These are phyloP conservation scores for Candida sithepensis DNA, from an alignment of 805 yeast genomes.

Conservation along the genomic window DNA sequence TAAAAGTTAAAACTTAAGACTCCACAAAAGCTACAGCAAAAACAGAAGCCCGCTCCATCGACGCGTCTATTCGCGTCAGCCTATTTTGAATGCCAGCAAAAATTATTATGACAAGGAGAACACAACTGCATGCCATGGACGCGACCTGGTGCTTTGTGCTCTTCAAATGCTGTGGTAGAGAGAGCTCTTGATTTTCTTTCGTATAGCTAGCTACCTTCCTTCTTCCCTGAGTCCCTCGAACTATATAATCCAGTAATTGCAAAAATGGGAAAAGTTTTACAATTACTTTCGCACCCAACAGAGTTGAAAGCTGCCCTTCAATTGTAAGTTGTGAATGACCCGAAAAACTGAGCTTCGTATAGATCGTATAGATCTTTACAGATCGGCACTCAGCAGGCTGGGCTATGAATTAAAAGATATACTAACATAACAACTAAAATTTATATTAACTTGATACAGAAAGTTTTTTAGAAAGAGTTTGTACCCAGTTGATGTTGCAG, in stretches of 20 bases:
- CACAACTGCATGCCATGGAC: no score
- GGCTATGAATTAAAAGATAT: no score
- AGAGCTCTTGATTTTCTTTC: no score
- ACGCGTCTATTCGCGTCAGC: conserved; percentile 6
- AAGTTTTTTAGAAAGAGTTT: conserved; percentile 49
- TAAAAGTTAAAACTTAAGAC: no score
- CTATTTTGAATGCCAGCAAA: no score
- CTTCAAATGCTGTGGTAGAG: no score
- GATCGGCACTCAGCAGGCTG: no score
- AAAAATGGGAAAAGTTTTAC: conserved; percentile 56
- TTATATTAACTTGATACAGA: conserved; percentile 16
- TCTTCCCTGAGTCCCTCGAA: no score
- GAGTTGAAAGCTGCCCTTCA: conserved; percentile 70
- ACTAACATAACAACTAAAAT: conserved; percentile 1
- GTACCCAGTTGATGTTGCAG: conserved; percentile 43
- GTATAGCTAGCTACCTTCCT: no score
- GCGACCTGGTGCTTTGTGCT: background rate
- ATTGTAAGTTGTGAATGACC: conserved; percentile 40
- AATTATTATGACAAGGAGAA: background rate
- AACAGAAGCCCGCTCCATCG: no score
- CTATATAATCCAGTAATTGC: no score
- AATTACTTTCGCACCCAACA: conserved; percentile 63
- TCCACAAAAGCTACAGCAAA: no score
- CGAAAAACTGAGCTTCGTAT: background rate
- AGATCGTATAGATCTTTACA: conserved; percentile 5